Conservation (phyloP, 768 basidiomycete genomes). For the Boletus reticulatus region DNA sequence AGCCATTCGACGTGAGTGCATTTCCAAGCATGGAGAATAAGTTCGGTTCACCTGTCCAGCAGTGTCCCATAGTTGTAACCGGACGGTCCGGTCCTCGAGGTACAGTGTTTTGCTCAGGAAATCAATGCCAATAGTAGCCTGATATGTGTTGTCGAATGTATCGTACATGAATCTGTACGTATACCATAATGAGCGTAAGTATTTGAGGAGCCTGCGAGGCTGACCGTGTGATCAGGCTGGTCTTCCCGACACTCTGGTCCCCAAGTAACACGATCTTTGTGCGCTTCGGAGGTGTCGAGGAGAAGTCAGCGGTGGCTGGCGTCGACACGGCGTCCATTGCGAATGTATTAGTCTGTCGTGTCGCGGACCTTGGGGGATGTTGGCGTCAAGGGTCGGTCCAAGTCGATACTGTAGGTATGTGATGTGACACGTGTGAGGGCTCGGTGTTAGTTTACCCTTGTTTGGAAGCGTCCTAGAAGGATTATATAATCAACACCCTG, state of each 20-base stretch:
- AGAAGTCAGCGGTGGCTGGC: conserved; percentile 79
- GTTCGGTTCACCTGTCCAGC: conserved; percentile 73
- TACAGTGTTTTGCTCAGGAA: conserved; percentile 99
- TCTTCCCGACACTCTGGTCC: conserved; percentile 98
- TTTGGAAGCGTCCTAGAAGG: conserved; percentile 15
- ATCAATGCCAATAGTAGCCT: conserved; percentile 97
- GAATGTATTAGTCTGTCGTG: background rate
- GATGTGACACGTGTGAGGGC: background rate
- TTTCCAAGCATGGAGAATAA: background rate
- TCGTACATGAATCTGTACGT: conserved; percentile 91
- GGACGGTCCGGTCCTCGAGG: conserved; percentile 95
- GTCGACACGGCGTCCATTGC: conserved; percentile 55
- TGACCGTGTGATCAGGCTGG: conserved; percentile 93
- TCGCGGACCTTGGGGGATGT: background rate
- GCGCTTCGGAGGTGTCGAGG: conserved; percentile 86
- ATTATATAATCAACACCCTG: conserved; percentile 11
- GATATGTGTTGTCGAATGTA: conserved; percentile 99
- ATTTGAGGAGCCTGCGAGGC: conserved; percentile 17
- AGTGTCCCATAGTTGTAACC: conserved; percentile 98
- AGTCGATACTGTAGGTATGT: conserved; percentile 3
- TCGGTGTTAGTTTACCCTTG: conserved; percentile 22
- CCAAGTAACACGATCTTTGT: conserved; percentile 96
- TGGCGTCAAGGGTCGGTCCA: conserved; percentile 7
- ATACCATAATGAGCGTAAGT: conserved; percentile 3
- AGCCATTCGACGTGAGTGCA: conserved; percentile 2